Percentiles rank a stretch among this genome's conserved stretches.
phyloP scores from a whole-genome alignment of 495 filamentous ascomycete genomes.

The Cryomyces minteri region DNA sequence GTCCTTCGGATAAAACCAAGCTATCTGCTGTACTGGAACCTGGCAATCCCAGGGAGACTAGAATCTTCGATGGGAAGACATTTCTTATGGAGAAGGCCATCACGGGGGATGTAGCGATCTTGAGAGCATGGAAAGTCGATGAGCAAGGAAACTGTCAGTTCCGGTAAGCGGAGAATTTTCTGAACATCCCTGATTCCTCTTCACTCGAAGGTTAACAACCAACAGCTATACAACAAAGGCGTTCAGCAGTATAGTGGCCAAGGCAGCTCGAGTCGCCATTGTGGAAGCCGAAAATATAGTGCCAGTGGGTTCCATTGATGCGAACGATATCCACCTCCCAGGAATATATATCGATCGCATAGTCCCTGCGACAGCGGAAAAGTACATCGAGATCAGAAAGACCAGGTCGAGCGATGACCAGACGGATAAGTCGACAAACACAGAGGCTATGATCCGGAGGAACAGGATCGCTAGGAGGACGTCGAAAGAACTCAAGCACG shows the following conservation, averaged over 20 bases:
- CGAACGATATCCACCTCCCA: conserved; percentile 38
- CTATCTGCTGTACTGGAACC: conserved; percentile 36
- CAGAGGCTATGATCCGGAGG: conserved; percentile 23
- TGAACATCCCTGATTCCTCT: too few species aligned
- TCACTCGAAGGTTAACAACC: too few species aligned
- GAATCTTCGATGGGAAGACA: conserved; percentile 36
- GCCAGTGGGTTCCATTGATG: conserved; percentile 35
- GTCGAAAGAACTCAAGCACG: conserved; percentile 42
- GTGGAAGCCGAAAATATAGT: conserved; percentile 56
- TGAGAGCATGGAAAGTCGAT: conserved; percentile 46
- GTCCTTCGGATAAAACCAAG: conserved; percentile 28
- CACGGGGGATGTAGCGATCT: conserved; percentile 41
- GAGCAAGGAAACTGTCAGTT: conserved; percentile 45
- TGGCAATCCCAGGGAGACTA: conserved; percentile 34
- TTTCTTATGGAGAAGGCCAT: conserved; percentile 48
- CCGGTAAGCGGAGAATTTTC: conserved; percentile 27
- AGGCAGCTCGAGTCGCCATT: conserved; percentile 41
- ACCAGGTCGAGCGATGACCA: conserved; percentile 17
- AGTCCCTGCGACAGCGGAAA: conserved; percentile 33
- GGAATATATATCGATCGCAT: conserved; percentile 48
- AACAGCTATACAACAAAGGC: conserved; percentile 39
- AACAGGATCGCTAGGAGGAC: conserved; percentile 40
- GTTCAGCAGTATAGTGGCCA: conserved; percentile 39
- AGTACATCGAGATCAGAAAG: conserved; percentile 39
- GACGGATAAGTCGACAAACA: conserved; percentile 7